Percentiles rank a stretch among this genome's conserved stretches.
phyloP scores from a whole-genome alignment of 164 flowering plant genomes.

The Piper longum region DNA sequence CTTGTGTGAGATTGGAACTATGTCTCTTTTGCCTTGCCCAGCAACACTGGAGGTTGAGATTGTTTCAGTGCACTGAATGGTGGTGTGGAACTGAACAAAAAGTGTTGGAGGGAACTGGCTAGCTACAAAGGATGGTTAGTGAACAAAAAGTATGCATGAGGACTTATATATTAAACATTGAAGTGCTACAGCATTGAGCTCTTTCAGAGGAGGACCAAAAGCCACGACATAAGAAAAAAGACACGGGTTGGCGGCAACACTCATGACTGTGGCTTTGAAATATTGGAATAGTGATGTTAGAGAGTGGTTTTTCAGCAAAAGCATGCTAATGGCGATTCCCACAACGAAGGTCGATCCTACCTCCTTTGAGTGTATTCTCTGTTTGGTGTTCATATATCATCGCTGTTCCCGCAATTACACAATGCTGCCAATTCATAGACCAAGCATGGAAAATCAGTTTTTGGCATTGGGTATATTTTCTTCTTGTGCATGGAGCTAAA shows the following conservation, averaged over 20 bases:
- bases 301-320: too few species aligned
- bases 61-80: constrained; percentile 23
- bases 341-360: not conserved
- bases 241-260: not conserved
- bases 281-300: not conserved
- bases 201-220: not conserved
- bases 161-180: too few species aligned
- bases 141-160: not conserved
- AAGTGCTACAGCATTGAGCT: not conserved
- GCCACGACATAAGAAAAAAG: not conserved
- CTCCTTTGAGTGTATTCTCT: not conserved
- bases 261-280: not conserved
- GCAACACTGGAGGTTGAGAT: constrained; percentile 17
- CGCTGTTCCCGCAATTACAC: not conserved
- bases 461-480: too few species aligned
- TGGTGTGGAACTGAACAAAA: not conserved
- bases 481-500: too few species aligned
- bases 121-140: not conserved
- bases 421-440: not conserved
- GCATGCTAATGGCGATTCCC: not conserved
- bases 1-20: constrained; percentile 19
- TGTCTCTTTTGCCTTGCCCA: constrained; percentile 18
- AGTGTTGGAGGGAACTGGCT: not conserved
- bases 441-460: not conserved
- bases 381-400: not conserved